Evolutionary conservation across 257 asterid species (phyloP).

Genomic region (Solanum habrochaites): DNA sequence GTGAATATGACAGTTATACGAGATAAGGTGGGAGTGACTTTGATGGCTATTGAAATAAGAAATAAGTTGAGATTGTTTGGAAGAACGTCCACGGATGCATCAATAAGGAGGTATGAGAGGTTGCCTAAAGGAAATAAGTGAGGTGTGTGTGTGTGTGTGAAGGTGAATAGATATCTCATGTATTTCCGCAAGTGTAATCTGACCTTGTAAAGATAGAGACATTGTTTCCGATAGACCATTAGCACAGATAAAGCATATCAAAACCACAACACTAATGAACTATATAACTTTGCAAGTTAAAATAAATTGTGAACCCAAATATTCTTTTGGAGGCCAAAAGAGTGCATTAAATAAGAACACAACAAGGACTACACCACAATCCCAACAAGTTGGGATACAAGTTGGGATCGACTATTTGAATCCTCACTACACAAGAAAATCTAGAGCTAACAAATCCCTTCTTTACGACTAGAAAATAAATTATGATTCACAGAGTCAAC

Average conservation of each 20-base stretch:
- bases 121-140: not conserved
- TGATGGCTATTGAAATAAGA: too few species aligned
- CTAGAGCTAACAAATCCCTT: not conserved
- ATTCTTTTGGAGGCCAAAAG: not conserved
- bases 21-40: not conserved
- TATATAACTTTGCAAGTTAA: not conserved
- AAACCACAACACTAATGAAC: not conserved
- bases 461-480: not conserved
- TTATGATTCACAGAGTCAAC: not conserved
- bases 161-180: too few species aligned
- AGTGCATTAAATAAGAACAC: not conserved
- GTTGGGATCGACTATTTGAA: not conserved
- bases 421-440: not conserved
- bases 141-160: not conserved
- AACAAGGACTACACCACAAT: not conserved
- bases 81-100: not conserved
- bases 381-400: too few species aligned
- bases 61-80: not conserved
- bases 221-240: not conserved
- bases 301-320: not conserved
- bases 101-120: not conserved
- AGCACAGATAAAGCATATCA: not conserved
- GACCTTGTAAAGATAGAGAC: not conserved
- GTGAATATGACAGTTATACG: not conserved
- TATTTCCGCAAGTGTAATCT: not conserved